Base-by-base conservation (phyloP, 2,329 filamentous ascomycete genomes). In the Colletotrichum acutatum region DNA sequence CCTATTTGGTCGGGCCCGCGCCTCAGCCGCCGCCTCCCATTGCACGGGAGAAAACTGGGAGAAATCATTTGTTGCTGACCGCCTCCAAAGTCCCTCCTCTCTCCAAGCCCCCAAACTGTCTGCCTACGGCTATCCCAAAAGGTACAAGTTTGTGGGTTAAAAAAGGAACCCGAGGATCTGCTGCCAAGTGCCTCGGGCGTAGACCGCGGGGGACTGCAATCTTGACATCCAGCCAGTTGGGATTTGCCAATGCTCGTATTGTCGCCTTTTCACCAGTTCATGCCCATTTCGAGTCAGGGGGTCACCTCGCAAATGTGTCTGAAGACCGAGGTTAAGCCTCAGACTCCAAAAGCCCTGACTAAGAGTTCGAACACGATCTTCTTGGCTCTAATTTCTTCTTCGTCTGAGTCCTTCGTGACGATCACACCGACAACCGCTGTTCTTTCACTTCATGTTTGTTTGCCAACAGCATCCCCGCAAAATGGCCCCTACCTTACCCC, bases 241-340 rank as follows among this genome's bases (percentile, higher is more conserved):
- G 30, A 56, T 54, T 49, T 63, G 70, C 60, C 70, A 72, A 60
- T 70, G 66, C 70, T 72, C 66, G 66, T 72, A 70, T 72, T 61
- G 11, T 66, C 12, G 5, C 46, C 54, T 42, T 32, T 26, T 30
- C 4, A 22, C 42, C 42, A 49, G 7, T 49, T 49, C 42, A n/a
- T 49, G 19, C 42, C 37, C 58, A 57, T 14, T 1, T 57, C 59
- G 46, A 34, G 60, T 56, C 66, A 70, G 66, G 66, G 66, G 56
- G 42, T 19, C 46, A 70, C n/a, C 32, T 57, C 66, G 46, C 60
- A 34, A 61, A 22, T 22, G 5, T 30, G 42, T n/a, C 34, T 42
- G 60, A 69, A 59, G 37, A 28, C 16, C 19, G n/a, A 56, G 34
- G 24, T 19, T 19, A 49, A 49, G 42, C 19, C 42, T 49, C 42